These are phyloP conservation scores for Xerocomellus amylosporus DNA, from an alignment of 768 basidiomycete species.

Conservation along the genomic window DNA sequence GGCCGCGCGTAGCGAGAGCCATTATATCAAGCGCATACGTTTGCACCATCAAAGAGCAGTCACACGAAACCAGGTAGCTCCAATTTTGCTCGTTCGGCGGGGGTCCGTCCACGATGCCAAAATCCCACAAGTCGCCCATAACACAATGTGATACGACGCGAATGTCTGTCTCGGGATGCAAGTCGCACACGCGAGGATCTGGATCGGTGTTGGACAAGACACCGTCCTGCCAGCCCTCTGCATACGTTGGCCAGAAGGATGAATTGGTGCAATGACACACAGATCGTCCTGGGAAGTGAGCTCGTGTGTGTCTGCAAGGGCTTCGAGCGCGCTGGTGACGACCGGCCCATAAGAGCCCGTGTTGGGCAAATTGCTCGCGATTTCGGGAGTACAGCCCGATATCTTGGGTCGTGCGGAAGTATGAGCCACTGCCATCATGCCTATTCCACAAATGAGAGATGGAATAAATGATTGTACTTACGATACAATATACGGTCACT, in stretches of 20 bases:
- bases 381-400: background rate
- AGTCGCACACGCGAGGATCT: background rate
- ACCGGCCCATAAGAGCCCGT: background rate
- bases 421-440: background rate
- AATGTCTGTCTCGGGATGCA: background rate
- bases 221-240: too few species aligned
- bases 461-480: background rate
- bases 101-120: background rate
- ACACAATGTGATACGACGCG: background rate
- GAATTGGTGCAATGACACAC: background rate
- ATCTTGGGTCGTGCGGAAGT: background rate
- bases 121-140: background rate
- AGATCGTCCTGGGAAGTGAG: background rate
- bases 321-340: background rate
- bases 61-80: background rate
- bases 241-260: background rate
- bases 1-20: too few species aligned
- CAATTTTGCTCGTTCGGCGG: background rate
- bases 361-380: background rate
- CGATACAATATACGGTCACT: background rate
- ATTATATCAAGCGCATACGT: too few species aligned
- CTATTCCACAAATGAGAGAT: background rate
- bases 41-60: background rate
- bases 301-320: background rate
- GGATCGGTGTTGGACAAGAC: background rate